phyloP scores from a whole-genome alignment of 306 rosid genomes.

The Pterocarpus santalinus region DNA sequence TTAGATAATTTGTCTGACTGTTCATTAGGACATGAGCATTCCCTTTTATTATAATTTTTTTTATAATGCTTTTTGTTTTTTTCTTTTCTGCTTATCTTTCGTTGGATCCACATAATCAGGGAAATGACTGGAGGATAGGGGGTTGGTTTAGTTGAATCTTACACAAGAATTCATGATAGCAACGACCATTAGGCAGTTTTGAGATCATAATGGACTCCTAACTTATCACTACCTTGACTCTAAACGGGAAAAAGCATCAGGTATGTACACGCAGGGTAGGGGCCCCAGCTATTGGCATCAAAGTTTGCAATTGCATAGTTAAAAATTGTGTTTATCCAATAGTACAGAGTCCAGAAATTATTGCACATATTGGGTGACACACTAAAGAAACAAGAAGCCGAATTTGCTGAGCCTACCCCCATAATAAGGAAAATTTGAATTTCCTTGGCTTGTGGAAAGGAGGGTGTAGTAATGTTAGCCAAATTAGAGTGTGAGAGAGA shows the following conservation, averaged over 20 bases:
- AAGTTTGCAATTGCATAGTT: conserved; percentile 10
- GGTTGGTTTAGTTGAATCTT: conserved; percentile 57
- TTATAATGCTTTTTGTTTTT: conserved; percentile 42
- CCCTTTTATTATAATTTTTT: neutral
- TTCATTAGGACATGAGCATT: too few relatives aligned
- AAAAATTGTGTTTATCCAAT: conserved; percentile 23
- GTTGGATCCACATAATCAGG: conserved; percentile 67
- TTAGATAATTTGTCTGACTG: too few relatives aligned
- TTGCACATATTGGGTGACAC: conserved; percentile 44
- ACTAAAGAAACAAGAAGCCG: conserved; percentile 26
- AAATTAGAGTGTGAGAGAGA: neutral
- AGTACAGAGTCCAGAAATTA: conserved; percentile 46
- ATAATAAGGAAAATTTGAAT: neutral
- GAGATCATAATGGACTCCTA: conserved; percentile 40
- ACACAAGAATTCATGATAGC: conserved; percentile 52
- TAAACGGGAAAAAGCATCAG: neutral
- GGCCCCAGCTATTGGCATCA: conserved; percentile 47
- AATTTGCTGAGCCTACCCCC: conserved; percentile 33
- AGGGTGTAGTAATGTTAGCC: neutral
- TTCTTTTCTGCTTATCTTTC: conserved; percentile 38
- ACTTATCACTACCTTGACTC: conserved; percentile 53
- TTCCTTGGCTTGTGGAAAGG: neutral
- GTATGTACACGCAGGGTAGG: neutral
- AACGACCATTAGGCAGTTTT: conserved; percentile 49
- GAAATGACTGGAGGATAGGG: conserved; percentile 49